Percentiles rank a stretch among this genome's conserved stretches.
Evolutionary conservation across 2,329 filamentous ascomycete species (phyloP).

Genomic region (Xylariaceae sp.): DNA sequence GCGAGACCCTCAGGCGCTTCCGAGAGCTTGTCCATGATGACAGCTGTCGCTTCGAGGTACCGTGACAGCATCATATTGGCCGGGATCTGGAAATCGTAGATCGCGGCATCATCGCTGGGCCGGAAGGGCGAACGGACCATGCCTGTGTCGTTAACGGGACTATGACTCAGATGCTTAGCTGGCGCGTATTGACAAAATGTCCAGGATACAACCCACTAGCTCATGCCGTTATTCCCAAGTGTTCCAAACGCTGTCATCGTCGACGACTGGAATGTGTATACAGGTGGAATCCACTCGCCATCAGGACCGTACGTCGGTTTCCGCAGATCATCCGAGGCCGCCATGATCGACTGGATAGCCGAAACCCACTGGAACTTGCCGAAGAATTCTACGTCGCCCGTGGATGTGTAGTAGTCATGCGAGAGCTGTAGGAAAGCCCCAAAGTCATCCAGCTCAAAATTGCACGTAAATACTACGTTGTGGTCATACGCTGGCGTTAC

Average conservation of each 20-base stretch:
- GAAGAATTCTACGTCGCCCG: conserved; percentile 70
- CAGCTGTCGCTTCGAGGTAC: conserved; percentile 51
- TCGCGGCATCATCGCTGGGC: conserved; percentile 83
- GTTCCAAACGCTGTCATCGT: conserved; percentile 78
- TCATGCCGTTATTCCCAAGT: conserved; percentile 68
- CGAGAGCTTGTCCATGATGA: conserved; percentile 42
- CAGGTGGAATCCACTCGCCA: conserved; percentile 26
- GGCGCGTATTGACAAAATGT: too few species aligned
- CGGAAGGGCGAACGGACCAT: conserved; percentile 84
- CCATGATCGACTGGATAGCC: conserved; percentile 67
- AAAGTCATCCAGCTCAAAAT: conserved; percentile 90
- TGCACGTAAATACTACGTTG: conserved; percentile 83
- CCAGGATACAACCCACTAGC: conserved; percentile 43
- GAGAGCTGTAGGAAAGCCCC: conserved; percentile 80
- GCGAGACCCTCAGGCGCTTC: conserved; percentile 41
- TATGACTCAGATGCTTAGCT: background rate
- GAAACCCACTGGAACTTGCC: conserved; percentile 66
- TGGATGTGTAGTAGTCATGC: conserved; percentile 74
- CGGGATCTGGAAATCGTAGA: conserved; percentile 83
- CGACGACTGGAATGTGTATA: conserved; percentile 72
- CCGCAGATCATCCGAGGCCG: conserved; percentile 66
- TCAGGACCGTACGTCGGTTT: conserved; percentile 53
- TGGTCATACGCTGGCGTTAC: conserved; percentile 62
- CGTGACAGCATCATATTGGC: conserved; percentile 80
- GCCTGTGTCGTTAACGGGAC: conserved; percentile 72